Evolutionary conservation across 1,284 basidiomycete species (phyloP), one percentile per base, ranked within the genome.

Genomic region (Sanghuangporus baumii): DNA sequence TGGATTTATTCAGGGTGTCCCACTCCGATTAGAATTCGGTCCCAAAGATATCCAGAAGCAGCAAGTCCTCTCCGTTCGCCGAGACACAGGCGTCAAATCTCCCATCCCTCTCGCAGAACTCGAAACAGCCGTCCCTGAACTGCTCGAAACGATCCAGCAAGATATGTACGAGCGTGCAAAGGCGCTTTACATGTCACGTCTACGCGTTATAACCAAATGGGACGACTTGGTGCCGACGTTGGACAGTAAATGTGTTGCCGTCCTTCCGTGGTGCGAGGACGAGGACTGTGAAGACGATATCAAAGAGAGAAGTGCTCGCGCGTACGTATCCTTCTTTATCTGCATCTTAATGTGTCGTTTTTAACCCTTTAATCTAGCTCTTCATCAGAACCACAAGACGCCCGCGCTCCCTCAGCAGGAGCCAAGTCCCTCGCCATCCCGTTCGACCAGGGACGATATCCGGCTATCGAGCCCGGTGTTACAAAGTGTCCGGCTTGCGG

Each of bases 341-440:
- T 23, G 23, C 23, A 23, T 26, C 59, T 59, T 50, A 36, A 36
- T 26, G 26, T 14, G n/a, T 18, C 18, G 11, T 20, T 52, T 2
- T 20, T 52, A 52, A 52, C 50, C 2, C 18, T 40, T 18, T 63
- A 61, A 46, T 46, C 43, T 64, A 61, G 64, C 41, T 64, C 34
- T 69, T 92, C 91, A 63, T 78, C 90, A 59, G 93, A 90, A 72
- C 91, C 91, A 23, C 89, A 92, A 71, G 95, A 98, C 72, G 93
- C 94, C 73, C 89, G 93, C 40, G 96, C 96, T 20, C 97, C 96
- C 0, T 96, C 94, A n/a, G 95, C 96, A 38, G 96, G 96, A 59
- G 97, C 97, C 66, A 99, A 99, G 77, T 95, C 94, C 6, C 87
- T 99, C 11, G 93, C 91, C 70, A 98, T 99, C 79, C 96, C 97